Evolutionary conservation across 805 yeast genomes (phyloP), one percentile per base, ranked within the genome.

Genomic region (Starmerella cellae): DNA sequence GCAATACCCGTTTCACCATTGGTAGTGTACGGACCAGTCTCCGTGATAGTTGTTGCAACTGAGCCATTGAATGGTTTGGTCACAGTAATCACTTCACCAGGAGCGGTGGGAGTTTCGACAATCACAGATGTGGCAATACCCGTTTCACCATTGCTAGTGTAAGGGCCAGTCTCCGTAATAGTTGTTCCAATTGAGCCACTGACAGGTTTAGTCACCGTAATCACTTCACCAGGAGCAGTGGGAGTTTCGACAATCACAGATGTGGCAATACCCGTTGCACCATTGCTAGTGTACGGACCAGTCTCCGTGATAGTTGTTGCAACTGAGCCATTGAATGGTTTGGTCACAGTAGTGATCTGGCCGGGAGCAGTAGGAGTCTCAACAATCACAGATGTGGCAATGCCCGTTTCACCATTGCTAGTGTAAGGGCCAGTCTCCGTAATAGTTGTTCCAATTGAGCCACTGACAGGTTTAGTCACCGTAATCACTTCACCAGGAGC

Each of bases 341-440:
- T 21, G 22, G 35, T 24, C 11, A 27, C 8, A 26, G 44, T 41
- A 3, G 39, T 41, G n/a, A 26, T 16, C 9, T 10, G 8, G 16
- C 21, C 28, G n/a, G 41, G 36, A 9, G 41, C 38, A 17, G 42
- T 39, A 5, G 42, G 41, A 11, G 35, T 30, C 36, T 38, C 41
- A 10, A 30, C 36, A 17, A 19, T 11, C 5, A 38, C 41, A 4
- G 37, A 30, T 17, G 41, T 38, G 18, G 20, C 41, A 13, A 27
- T 19, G 4, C 42, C 43, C 13, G 43, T 32, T 20, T 18, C 17
- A 11, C 41, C 41, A 13, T 20, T 31, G 17, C 14, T 5, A 16
- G 42, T 39, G 33, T 39, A 39, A 3, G 33, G 38, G 19, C 42
- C 42, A 11, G 42, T 39, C 22, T 38, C 21, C 17, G 40, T 37